Evolutionary conservation across 2,329 filamentous ascomycete species (phyloP).

Genomic region (Aspergillus sp.): DNA sequence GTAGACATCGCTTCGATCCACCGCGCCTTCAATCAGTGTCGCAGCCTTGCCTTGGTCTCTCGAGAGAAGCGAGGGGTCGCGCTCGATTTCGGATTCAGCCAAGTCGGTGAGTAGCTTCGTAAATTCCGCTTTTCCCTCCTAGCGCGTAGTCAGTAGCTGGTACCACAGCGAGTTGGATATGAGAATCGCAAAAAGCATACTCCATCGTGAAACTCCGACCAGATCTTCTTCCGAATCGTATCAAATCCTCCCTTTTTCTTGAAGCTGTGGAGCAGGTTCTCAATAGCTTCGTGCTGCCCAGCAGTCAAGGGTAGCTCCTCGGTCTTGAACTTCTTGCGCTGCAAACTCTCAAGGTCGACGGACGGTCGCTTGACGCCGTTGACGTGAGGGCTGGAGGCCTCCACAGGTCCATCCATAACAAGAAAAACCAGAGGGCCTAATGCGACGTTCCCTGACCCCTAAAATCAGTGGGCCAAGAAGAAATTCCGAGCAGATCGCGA

Average conservation of each 20-base stretch:
- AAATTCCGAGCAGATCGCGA: slow-evolving; percentile 4
- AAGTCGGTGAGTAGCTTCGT: slow-evolving; percentile 58
- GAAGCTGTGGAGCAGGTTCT: slow-evolving; percentile 64
- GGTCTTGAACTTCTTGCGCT: slow-evolving; percentile 59
- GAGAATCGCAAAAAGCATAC: slow-evolving; percentile 43
- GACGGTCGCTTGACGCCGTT: slow-evolving; percentile 34
- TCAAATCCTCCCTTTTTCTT: slow-evolving; percentile 72
- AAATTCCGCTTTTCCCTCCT: slow-evolving; percentile 60
- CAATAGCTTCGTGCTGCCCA: slow-evolving; percentile 62
- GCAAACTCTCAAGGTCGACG: slow-evolving; percentile 40
- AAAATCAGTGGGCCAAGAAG: not conserved
- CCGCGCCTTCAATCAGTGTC: slow-evolving; percentile 66
- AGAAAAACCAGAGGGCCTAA: slow-evolving; percentile 17
- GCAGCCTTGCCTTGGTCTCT: slow-evolving; percentile 66
- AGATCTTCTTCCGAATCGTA: slow-evolving; percentile 62
- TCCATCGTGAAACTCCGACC: slow-evolving; percentile 61
- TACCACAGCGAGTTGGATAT: not conserved
- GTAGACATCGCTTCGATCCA: slow-evolving; percentile 67
- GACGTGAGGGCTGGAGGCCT: slow-evolving; percentile 34
- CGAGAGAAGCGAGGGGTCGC: slow-evolving; percentile 63
- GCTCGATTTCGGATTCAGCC: slow-evolving; percentile 65
- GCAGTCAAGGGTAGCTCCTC: slow-evolving; percentile 65
- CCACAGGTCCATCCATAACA: slow-evolving; percentile 41
- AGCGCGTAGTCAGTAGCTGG: slow-evolving; percentile 19
- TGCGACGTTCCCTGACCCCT: not conserved